Conservation (phyloP, 768 basidiomycete genomes). For the Pulveroboletus ravenelii region DNA sequence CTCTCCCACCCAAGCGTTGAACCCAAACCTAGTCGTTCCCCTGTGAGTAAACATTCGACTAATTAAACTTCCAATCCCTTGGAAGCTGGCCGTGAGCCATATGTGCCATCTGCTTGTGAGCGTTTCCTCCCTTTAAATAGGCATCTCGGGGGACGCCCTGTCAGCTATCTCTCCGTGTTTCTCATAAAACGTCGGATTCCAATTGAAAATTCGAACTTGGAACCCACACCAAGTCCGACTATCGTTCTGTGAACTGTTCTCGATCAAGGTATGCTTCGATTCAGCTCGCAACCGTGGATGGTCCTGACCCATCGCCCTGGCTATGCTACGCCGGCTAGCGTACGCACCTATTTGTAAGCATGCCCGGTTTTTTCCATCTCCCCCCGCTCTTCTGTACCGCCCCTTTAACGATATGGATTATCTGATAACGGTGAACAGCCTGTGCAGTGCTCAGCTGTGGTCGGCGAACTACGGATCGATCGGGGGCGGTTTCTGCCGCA, state of each 20-base stretch:
- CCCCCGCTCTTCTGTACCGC: constrained; percentile 6
- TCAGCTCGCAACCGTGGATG: background rate
- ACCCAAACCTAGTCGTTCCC: background rate
- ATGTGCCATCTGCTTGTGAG: background rate
- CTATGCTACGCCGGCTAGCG: constrained; percentile 22
- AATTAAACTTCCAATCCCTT: background rate
- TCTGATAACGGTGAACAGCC: constrained; percentile 14
- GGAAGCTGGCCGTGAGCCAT: background rate
- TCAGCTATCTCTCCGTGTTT: background rate
- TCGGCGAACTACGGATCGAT: constrained; percentile 23
- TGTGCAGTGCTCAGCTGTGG: constrained; percentile 26
- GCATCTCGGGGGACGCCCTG: background rate
- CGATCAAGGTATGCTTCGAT: constrained; percentile 18
- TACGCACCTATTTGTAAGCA: constrained; percentile 2
- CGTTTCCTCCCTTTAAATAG: background rate
- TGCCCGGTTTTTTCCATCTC: background rate
- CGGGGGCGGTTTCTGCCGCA: constrained; percentile 20
- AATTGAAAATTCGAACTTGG: constrained; percentile 8
- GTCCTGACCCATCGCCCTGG: constrained; percentile 1
- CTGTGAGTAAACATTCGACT: background rate
- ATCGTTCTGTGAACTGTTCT: constrained; percentile 8
- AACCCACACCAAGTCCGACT: constrained; percentile 23
- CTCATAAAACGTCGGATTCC: background rate
- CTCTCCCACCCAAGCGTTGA: background rate
- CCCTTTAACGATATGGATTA: constrained; percentile 6